Base-by-base conservation (phyloP, 139 green algal genomes). In the Medakamo hakoo region DNA sequence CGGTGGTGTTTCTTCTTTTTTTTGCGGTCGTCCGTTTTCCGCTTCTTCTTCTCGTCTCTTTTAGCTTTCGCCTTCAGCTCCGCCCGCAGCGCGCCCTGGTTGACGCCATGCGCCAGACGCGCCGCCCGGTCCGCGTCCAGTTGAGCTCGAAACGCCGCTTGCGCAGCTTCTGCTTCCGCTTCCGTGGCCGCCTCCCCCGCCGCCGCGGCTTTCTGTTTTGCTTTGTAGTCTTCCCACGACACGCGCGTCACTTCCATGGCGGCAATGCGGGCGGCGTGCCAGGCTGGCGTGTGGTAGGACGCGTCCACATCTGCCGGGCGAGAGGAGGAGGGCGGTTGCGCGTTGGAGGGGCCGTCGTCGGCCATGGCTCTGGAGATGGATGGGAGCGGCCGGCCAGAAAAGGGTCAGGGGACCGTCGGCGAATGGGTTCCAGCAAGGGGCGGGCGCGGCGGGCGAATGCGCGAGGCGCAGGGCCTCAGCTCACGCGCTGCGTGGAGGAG, bases 161-260 rank as follows among this genome's bases (percentile, higher is more conserved):
- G 48, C 30, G 24, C 57, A 28, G 21, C 55, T 27, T 62, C 58
- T 40, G 58, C 26, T 4, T 62, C 58, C 20, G 27, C 59, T 21
- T 62, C 56, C 19, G 58, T 31, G 30, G 61, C 56, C 24, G 24
- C 24, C 26, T 63, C 68, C 23, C 27, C n/a, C 52, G 55, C 56
- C 16, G 59, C 64, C 22, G 67, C 56, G 23, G 74, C 67, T 57
- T 83, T 83, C 30, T 80, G 67, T 59, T 83, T 75, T 23, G 58
- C 55, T 59, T 83, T 83, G 64, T 63, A 81, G 32, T 83, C 77
- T 58, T 83, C 77, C 74, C 74, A 83, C 4, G 73, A 75, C 25
- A 82, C 67, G 24, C 71, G 56, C 57, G 73, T 66, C 49, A 73
- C 58, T 40, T 63, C 68, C 4, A 84, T 67, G n/a, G 67, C 63